Percentiles rank a stretch among this genome's conserved stretches.
Evolutionary conservation across 139 green algal species (phyloP).

Genomic region (Zygnema cylindricum): DNA sequence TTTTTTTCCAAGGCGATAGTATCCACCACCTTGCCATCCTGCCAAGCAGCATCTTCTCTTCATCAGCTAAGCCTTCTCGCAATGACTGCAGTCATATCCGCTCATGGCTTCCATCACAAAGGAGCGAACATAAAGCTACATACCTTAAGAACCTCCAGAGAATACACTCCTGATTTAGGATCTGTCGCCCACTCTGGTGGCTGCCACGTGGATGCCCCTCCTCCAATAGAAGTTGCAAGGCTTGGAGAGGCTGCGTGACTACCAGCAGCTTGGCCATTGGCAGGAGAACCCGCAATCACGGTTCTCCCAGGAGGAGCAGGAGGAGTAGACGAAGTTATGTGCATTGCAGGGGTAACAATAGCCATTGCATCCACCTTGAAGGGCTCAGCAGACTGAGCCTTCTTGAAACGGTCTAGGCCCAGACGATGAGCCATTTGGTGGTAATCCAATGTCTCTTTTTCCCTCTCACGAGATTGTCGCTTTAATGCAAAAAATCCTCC

Average conservation of each 20-base stretch:
- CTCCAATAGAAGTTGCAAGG: constrained; percentile 27
- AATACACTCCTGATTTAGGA: constrained; percentile 36
- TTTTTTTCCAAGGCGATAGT: constrained; percentile 39
- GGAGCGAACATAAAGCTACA: constrained; percentile 8
- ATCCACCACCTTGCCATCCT: constrained; percentile 45
- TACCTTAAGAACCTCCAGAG: constrained; percentile 56
- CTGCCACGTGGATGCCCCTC: constrained; percentile 38
- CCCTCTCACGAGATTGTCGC: too few species aligned
- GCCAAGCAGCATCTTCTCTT: constrained; percentile 10
- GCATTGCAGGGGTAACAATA: neutral
- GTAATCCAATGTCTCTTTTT: too few species aligned
- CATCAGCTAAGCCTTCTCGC: neutral
- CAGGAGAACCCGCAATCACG: neutral
- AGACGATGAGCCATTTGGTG: constrained; percentile 33
- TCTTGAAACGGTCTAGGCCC: constrained; percentile 42
- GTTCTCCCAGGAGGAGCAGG: neutral
- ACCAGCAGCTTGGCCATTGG: neutral
- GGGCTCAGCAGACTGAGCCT: constrained; percentile 36
- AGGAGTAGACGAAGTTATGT: neutral
- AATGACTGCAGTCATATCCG: neutral
- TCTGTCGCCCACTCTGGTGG: constrained; percentile 54
- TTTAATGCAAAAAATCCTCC: too few species aligned
- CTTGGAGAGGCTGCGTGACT: neutral
- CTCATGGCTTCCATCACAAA: neutral
- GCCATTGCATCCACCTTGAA: constrained; percentile 32